Evolutionary conservation across 208 protist genomes (phyloP).

Genomic region (Zelonia costaricensis): DNA sequence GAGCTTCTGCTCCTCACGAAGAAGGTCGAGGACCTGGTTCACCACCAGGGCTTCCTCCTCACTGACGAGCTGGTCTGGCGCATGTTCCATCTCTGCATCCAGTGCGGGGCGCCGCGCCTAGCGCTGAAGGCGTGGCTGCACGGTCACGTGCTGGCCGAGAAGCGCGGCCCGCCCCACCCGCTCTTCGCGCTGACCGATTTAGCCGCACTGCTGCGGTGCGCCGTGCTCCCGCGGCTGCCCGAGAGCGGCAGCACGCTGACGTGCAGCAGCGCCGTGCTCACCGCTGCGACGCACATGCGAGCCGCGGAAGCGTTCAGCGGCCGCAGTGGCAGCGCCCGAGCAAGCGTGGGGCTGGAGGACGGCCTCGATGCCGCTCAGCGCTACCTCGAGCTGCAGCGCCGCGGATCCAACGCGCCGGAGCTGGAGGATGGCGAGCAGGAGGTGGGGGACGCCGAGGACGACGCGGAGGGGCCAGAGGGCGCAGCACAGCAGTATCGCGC

Average conservation of each 20-base stretch:
- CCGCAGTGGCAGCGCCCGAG: neutral
- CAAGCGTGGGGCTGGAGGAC: conserved; percentile 14
- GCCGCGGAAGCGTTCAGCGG: no score
- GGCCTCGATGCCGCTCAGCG: conserved; percentile 15
- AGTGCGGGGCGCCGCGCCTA: conserved; percentile 36
- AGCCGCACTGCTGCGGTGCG: conserved; percentile 12
- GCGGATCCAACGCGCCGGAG: neutral
- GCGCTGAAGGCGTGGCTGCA: conserved; percentile 39
- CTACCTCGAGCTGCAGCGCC: neutral
- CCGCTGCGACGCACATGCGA: neutral
- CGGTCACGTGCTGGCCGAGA: conserved; percentile 30
- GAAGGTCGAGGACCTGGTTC: conserved; percentile 47
- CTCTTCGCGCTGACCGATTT: conserved; percentile 37
- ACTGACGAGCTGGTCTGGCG: conserved; percentile 65
- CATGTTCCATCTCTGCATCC: conserved; percentile 52
- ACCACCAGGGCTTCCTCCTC: conserved; percentile 61
- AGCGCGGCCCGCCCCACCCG: conserved; percentile 42
- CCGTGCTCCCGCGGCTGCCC: conserved; percentile 31
- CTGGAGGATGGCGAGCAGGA: no score
- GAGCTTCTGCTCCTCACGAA: conserved; percentile 50
- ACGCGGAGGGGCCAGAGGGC: neutral
- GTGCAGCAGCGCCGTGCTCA: conserved; percentile 13
- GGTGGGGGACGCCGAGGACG: neutral
- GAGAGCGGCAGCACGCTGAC: conserved; percentile 23
- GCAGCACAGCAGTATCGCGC: conserved; percentile 6